These are phyloP conservation scores for Dioscorea alata DNA, from an alignment of 106 monocot species.

Conservation along the genomic window DNA sequence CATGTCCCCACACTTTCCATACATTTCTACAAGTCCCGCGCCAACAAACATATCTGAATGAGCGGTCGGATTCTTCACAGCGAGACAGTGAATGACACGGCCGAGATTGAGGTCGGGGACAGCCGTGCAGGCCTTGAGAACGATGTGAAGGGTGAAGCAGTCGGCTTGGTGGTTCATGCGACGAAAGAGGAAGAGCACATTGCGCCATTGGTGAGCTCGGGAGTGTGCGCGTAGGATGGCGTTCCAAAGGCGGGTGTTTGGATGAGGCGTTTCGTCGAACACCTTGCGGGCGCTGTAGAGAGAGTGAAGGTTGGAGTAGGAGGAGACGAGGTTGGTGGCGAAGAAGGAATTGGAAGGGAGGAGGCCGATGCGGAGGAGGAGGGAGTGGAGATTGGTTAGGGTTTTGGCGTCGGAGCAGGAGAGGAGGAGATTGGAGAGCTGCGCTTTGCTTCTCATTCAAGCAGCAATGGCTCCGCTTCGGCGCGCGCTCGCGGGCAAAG, in stretches of 20 bases:
- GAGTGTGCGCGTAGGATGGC: constrained; percentile 43
- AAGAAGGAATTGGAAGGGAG: constrained; percentile 16
- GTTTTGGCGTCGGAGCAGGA: constrained; percentile 2
- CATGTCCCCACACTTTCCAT: constrained; percentile 44
- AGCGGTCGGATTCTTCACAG: constrained; percentile 11
- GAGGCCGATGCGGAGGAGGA: constrained; percentile 25
- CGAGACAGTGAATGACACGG: constrained; percentile 28
- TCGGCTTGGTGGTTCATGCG: constrained; percentile 26
- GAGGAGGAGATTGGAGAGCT: background rate
- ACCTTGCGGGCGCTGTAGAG: constrained; percentile 15
- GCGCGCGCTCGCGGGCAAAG: too few relatives aligned
- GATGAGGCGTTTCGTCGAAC: constrained; percentile 44
- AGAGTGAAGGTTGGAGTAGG: background rate
- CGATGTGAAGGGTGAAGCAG: constrained; percentile 38
- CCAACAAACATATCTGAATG: constrained; percentile 45
- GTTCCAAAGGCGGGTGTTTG: constrained; percentile 44
- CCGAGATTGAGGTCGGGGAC: constrained; percentile 18
- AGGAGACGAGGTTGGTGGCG: constrained; percentile 17
- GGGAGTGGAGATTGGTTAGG: constrained; percentile 22
- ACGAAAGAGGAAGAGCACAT: constrained; percentile 6
- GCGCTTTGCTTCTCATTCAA: constrained; percentile 15
- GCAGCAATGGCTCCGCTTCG: too few relatives aligned
- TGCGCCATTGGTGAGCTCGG: constrained; percentile 32
- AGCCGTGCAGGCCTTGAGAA: constrained; percentile 34
- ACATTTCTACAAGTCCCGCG: constrained; percentile 47